Evolutionary conservation across 768 basidiomycete genomes (phyloP).

Genomic region (Candolleomyces efflorescens): DNA sequence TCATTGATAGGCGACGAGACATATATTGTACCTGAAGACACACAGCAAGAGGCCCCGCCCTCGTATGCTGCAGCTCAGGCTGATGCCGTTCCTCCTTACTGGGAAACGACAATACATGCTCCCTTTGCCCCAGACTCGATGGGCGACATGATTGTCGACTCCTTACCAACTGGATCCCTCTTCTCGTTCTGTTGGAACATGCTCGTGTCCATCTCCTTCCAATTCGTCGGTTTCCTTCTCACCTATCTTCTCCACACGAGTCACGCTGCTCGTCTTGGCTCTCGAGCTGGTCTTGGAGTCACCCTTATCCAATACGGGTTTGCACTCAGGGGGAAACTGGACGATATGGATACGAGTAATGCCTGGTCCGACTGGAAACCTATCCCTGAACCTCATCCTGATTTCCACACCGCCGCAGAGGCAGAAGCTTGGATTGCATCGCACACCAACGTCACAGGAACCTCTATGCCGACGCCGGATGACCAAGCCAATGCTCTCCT

Average conservation of each 20-base stretch:
- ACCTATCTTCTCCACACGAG: constrained; percentile 94
- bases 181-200: constrained; percentile 92
- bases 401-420: constrained; percentile 41
- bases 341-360: constrained; percentile 32
- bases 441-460: constrained; percentile 18
- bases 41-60: constrained; percentile 81
- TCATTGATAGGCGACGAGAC: constrained; percentile 55
- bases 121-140: constrained; percentile 60
- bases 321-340: constrained; percentile 56
- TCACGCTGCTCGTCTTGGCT: constrained; percentile 90
- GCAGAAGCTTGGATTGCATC: constrained; percentile 40
- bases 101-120: constrained; percentile 95
- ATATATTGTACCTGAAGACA: constrained; percentile 79
- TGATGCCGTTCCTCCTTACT: constrained; percentile 97
- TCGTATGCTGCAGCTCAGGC: constrained; percentile 90
- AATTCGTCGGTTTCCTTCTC: constrained; percentile 89
- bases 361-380: constrained; percentile 9
- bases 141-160: constrained; percentile 88
- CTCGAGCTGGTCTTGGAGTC: constrained; percentile 91
- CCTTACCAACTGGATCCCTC: constrained; percentile 74
- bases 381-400: constrained; percentile 24
- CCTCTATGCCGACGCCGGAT: constrained; percentile 25
- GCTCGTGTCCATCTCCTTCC: constrained; percentile 94
- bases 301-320: constrained; percentile 97
- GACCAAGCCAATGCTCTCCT: constrained; percentile 35